Percentiles rank a stretch among this genome's conserved stretches.
phyloP scores from a whole-genome alignment of 2,329 filamentous ascomycete species.

The Aspergillus sp. region DNA sequence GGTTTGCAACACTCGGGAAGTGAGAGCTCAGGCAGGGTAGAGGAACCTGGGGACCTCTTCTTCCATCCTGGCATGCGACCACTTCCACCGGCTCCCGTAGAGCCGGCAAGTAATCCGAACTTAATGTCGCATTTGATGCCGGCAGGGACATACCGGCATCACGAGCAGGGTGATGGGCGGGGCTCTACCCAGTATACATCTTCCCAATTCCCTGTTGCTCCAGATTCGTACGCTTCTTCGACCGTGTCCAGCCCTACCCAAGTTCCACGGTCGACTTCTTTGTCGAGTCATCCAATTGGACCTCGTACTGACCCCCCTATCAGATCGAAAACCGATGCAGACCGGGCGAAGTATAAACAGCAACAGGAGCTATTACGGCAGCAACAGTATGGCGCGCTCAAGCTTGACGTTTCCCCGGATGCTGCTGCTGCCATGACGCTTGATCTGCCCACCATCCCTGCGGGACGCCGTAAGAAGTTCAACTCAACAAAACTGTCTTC shows the following conservation, averaged over 20 bases:
- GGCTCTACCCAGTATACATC: conserved; percentile 40
- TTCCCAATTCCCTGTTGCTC: conserved; percentile 41
- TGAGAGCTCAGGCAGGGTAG: conserved; percentile 68
- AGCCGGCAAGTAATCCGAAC: conserved; percentile 50
- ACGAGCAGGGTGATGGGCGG: conserved; percentile 45
- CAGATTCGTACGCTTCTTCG: conserved; percentile 55
- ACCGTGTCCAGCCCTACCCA: conserved; percentile 47
- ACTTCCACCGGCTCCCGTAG: conserved; percentile 64
- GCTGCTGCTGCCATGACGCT: conserved; percentile 61
- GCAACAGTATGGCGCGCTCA: conserved; percentile 45
- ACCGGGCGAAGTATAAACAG: conserved; percentile 58
- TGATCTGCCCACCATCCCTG: conserved; percentile 81
- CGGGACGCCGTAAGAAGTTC: conserved; percentile 78
- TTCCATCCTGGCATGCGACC: conserved; percentile 82
- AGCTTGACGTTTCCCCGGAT: conserved; percentile 53
- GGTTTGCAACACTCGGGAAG: conserved; percentile 51
- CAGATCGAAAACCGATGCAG: conserved; percentile 90
- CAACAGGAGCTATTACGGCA: conserved; percentile 57
- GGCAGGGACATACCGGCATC: conserved; percentile 61
- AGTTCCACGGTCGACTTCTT: conserved; percentile 74
- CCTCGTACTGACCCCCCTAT: conserved; percentile 79
- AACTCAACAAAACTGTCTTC: conserved; percentile 79
- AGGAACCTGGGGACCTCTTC: conserved; percentile 86
- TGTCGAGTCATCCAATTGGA: conserved; percentile 78
- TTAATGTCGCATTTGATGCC: conserved; percentile 51